Evolutionary conservation across 257 asterid genomes (phyloP).

Genomic region (Ophiorrhiza pumila): DNA sequence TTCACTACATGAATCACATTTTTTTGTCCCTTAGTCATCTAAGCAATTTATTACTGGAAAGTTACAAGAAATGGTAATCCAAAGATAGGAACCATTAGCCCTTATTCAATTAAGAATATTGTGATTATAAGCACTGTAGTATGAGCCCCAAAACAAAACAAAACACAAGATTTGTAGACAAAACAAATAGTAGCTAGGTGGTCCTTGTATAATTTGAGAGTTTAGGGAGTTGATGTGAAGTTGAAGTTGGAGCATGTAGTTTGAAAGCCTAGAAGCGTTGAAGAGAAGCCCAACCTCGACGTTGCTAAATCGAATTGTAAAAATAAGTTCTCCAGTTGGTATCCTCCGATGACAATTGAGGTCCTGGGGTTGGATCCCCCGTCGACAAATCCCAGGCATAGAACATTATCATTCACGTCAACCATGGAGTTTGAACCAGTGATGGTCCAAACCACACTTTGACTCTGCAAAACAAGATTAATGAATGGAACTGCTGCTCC

Average conservation of each 20-base stretch:
- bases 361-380: slow-evolving; percentile 50
- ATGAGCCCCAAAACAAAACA: no score
- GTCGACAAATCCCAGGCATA: slow-evolving; percentile 51
- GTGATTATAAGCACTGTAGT: no score
- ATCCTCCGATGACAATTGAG: slow-evolving; percentile 56
- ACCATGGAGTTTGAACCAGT: slow-evolving; percentile 66
- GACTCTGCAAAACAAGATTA: slow-evolving; percentile 47
- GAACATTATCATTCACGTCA: slow-evolving; percentile 32
- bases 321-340: slow-evolving; percentile 48
- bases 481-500: slow-evolving; percentile 53
- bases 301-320: slow-evolving; percentile 62
- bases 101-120: background rate
- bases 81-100: background rate
- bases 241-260: slow-evolving; percentile 74
- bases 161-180: background rate
- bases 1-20: no score
- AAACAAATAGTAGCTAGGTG: no score
- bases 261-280: slow-evolving; percentile 30
- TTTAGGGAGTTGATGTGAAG: slow-evolving; percentile 46
- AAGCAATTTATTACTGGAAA: no score
- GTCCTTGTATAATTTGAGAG: no score
- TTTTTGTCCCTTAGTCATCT: no score
- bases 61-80: background rate
- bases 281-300: slow-evolving; percentile 55
- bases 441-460: slow-evolving; percentile 48